Evolutionary conservation across 495 filamentous ascomycete genomes (phyloP), one percentile per base, ranked within the genome.

Genomic region (Neurospora africana): DNA sequence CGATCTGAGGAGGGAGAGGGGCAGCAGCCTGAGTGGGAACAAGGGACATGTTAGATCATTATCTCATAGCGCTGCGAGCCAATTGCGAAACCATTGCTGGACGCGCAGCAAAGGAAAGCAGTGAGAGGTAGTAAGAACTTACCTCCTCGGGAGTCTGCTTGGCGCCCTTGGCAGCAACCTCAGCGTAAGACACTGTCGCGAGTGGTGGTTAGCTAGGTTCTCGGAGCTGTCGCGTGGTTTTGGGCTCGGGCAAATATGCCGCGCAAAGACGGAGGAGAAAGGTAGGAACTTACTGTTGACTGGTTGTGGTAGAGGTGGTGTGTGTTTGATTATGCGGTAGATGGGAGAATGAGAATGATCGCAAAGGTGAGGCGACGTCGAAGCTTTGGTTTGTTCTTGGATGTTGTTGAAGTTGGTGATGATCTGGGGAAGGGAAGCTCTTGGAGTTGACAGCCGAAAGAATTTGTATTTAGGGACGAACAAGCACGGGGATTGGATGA

Each of bases 111-210:
- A 33, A 39, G 40, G 44, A 38, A 36, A 21, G n/a, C 65, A 17
- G n/a, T n/a, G n/a, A n/a, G 68, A 21, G 0, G 17, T 4, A 36
- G 53, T 4, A 15, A 40, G 10, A 37, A 69, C 86, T 78, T 83
- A 92, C 91, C 79, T 92, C 90, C 80, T 90, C 84, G n/a, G 90
- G 86, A 58, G 87, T 82, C 80, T 92, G 91, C 81, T 88, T 90
- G 33, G 91, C 89, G 44, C 92, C 92, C 75, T 88, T 90, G 44
- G 91, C 88, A 70, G 91, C 91, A 75, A 87, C 86, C 73, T 91
- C 86, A 76, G 92, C 91, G 84, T 94, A 95, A 69, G 91, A 93
- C 91, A 93, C 92, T 83, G 39, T 67, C 23, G 37, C 35, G 9
- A 65, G 0, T 15, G 47, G 37, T 35, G 65, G 65, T 70, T 73